Conservation (phyloP, 1,284 basidiomycete species). For the Ustanciosporium gigantosporum region DNA sequence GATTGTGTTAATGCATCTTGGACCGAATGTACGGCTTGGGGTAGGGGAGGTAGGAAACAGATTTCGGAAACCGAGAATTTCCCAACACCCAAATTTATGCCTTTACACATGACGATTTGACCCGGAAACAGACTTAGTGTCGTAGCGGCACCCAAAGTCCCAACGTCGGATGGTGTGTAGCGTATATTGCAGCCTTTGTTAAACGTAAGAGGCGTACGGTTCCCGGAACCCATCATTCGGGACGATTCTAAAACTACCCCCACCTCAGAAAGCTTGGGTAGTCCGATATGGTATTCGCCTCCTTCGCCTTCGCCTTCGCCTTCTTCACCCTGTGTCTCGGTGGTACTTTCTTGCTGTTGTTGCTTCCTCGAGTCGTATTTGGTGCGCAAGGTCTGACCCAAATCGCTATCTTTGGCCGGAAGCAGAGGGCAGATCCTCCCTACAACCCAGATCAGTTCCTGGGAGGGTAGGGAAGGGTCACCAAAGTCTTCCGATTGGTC, state of each 20-base stretch:
- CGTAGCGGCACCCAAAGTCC: constrained; percentile 14
- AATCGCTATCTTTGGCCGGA: constrained; percentile 9
- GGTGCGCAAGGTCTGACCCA: constrained; percentile 5
- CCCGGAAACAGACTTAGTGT: constrained; percentile 79
- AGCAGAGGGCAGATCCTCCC: constrained; percentile 44
- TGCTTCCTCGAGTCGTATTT: background rate
- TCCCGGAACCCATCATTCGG: constrained; percentile 51
- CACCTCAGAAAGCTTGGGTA: constrained; percentile 28
- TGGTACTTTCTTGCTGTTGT: no score
- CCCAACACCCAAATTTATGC: constrained; percentile 85
- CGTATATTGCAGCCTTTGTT: constrained; percentile 32
- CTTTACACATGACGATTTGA: constrained; percentile 81
- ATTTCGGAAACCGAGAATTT: constrained; percentile 84
- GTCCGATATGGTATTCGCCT: constrained; percentile 1
- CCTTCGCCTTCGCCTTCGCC: background rate
- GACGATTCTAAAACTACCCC: constrained; percentile 47
- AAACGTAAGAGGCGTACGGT: constrained; percentile 43
- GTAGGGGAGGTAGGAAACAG: constrained; percentile 64
- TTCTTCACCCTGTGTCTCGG: background rate
- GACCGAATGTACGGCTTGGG: constrained; percentile 38
- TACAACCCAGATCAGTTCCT: constrained; percentile 54
- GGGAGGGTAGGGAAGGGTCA: constrained; percentile 46
- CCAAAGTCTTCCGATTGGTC: constrained; percentile 36
- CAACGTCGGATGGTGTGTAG: constrained; percentile 33
- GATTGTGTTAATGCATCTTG: constrained; percentile 35